Conservation (phyloP, 2,329 filamentous ascomycete species). For the Cercospora sp. region DNA sequence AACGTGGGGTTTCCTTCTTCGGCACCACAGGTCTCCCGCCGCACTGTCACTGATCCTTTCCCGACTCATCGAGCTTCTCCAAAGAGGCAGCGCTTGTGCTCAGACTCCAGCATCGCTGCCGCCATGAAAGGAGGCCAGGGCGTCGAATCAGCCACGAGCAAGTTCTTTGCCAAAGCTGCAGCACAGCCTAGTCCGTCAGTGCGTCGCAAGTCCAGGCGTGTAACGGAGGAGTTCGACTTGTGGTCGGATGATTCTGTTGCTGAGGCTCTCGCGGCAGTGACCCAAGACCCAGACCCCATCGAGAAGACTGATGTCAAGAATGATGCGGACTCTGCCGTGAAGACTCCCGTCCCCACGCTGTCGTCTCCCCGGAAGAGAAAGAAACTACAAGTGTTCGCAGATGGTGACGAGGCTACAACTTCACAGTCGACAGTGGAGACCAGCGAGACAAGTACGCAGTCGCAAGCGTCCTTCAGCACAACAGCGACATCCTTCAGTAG, state of each 20-base stretch:
- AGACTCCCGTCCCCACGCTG: slow-evolving; percentile 20
- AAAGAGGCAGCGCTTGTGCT: slow-evolving; percentile 42
- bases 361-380: slow-evolving; percentile 34
- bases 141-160: slow-evolving; percentile 43
- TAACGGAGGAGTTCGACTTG: slow-evolving; percentile 46
- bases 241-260: slow-evolving; percentile 53
- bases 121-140: slow-evolving; percentile 30
- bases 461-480: slow-evolving; percentile 24
- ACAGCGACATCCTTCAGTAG: slow-evolving; percentile 33
- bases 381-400: slow-evolving; percentile 34
- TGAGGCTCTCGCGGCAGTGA: slow-evolving; percentile 44
- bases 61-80: slow-evolving; percentile 20
- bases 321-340: slow-evolving; percentile 23
- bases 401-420: slow-evolving; percentile 11
- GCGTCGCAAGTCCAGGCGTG: slow-evolving; percentile 39
- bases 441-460: slow-evolving; percentile 18
- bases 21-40: slow-evolving; percentile 46
- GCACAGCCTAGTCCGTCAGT: slow-evolving; percentile 46
- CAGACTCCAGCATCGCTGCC: slow-evolving; percentile 39
- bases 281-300: slow-evolving; percentile 13
- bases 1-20: too few relatives aligned
- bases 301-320: slow-evolving; percentile 20
- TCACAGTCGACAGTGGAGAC: slow-evolving; percentile 9
- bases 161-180: slow-evolving; percentile 45
- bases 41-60: slow-evolving; percentile 41